Evolutionary conservation across 352 stramenopile species (phyloP).

Genomic region (Pythium biforme): DNA sequence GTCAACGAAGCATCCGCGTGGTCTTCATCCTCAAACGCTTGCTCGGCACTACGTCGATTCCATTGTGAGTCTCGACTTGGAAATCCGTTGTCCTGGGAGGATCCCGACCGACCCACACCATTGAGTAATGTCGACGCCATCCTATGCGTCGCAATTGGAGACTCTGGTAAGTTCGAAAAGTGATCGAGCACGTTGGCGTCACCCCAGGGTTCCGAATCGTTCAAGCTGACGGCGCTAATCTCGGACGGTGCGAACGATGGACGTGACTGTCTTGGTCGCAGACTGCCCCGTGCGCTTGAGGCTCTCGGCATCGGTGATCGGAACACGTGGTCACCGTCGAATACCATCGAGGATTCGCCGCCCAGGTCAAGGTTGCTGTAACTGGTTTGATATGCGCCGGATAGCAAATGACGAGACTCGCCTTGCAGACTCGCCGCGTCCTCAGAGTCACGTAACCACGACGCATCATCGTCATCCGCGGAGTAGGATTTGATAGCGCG

Average conservation of each 20-base stretch:
- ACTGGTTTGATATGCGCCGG: neutral
- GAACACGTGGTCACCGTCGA: slow-evolving; percentile 30
- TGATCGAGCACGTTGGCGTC: slow-evolving; percentile 30
- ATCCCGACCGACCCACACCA: neutral
- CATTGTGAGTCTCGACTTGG: neutral
- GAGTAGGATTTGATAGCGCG: neutral
- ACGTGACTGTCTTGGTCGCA: neutral
- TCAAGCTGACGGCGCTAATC: slow-evolving; percentile 71
- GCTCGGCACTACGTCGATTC: neutral
- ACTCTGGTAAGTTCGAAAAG: slow-evolving; percentile 39
- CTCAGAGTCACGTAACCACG: slow-evolving; percentile 20
- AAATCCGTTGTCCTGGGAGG: neutral
- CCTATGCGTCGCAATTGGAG: slow-evolving; percentile 26
- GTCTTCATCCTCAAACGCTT: neutral
- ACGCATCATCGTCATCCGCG: slow-evolving; percentile 10
- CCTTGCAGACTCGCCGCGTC: slow-evolving; percentile 2
- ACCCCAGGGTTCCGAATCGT: slow-evolving; percentile 78
- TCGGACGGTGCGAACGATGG: slow-evolving; percentile 41
- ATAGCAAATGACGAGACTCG: slow-evolving; percentile 3
- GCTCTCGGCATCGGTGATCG: slow-evolving; percentile 3
- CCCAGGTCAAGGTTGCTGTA: slow-evolving; percentile 41
- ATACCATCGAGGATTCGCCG: slow-evolving; percentile 46
- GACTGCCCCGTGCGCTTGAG: neutral
- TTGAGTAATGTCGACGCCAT: slow-evolving; percentile 14
- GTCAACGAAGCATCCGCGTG: neutral